These are phyloP conservation scores for Lasiosphaeriaceae sp. DNA, from an alignment of 495 filamentous ascomycete species.

Conservation along the genomic window DNA sequence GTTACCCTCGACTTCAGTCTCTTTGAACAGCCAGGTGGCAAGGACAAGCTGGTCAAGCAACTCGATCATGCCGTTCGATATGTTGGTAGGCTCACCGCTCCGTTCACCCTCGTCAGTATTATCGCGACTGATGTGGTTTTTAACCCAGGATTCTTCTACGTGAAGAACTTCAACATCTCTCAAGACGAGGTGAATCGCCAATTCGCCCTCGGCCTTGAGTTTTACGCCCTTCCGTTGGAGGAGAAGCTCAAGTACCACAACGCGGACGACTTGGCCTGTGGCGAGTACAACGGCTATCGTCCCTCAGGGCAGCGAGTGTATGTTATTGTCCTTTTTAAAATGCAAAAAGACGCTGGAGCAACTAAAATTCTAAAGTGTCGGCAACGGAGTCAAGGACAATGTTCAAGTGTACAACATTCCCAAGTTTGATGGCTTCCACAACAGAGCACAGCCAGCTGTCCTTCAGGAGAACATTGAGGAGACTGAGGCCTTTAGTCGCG, in stretches of 20 bases:
- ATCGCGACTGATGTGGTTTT: background rate
- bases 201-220: conserved; percentile 53
- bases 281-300: conserved; percentile 35
- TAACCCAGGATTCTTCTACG: conserved; percentile 50
- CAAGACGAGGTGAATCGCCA: conserved; percentile 59
- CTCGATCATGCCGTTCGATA: background rate
- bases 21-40: background rate
- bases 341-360: too few species aligned
- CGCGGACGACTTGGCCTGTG: conserved; percentile 19
- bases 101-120: too few species aligned
- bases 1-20: background rate
- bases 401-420: conserved; percentile 51
- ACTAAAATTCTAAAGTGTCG: too few species aligned
- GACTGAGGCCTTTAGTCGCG: background rate
- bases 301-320: conserved; percentile 45
- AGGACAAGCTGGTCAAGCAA: background rate
- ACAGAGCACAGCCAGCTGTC: background rate
- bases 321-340: conserved; percentile 5
- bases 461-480: background rate
- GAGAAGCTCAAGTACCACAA: conserved; percentile 37
- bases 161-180: conserved; percentile 56
- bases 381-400: conserved; percentile 46
- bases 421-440: conserved; percentile 31
- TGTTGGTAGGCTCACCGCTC: background rate
- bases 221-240: conserved; percentile 52